A percentile compares a stretch with the other conserved stretches of the same genome.
Conservation (phyloP, 108 stramenopile genomes). For the Cyclostephanos invisitatus region DNA sequence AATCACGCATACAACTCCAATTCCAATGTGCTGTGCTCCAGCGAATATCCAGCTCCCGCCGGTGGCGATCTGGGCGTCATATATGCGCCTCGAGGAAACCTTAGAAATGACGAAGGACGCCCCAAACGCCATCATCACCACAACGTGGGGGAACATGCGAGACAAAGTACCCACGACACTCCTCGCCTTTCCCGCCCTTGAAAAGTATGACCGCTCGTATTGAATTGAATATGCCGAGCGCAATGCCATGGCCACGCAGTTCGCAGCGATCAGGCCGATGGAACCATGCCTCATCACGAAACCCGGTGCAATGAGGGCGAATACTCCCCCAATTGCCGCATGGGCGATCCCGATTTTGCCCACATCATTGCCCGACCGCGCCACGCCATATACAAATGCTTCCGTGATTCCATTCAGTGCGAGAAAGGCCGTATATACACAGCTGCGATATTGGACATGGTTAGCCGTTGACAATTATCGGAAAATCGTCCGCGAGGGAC, state of each 20-base stretch:
- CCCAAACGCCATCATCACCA: conserved; percentile 54
- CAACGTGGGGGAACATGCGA: conserved; percentile 57
- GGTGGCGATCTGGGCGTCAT: conserved; percentile 29
- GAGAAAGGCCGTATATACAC: conserved; percentile 91
- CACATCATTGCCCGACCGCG: conserved; percentile 60
- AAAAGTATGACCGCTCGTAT: conserved; percentile 69
- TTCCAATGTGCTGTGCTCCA: conserved; percentile 56
- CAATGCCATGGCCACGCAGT: conserved; percentile 74
- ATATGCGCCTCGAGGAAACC: conserved; percentile 25
- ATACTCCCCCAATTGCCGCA: conserved; percentile 65
- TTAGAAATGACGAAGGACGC: conserved; percentile 47
- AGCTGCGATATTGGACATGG: conserved; percentile 37
- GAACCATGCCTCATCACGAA: conserved; percentile 62
- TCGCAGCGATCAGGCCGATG: conserved; percentile 75
- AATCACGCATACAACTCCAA: conserved; percentile 53
- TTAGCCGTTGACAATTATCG: neutral
- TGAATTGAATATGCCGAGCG: conserved; percentile 69
- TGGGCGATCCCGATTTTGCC: conserved; percentile 65
- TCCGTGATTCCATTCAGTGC: conserved; percentile 94
- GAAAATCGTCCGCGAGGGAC: neutral
- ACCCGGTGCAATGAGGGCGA: conserved; percentile 64
- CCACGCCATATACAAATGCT: conserved; percentile 90
- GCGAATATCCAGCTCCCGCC: conserved; percentile 54
- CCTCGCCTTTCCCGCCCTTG: conserved; percentile 3
- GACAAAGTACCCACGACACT: neutral